phyloP scores from a whole-genome alignment of 2,329 filamentous ascomycete species.

The Hymenotorrendiella dingleyae region DNA sequence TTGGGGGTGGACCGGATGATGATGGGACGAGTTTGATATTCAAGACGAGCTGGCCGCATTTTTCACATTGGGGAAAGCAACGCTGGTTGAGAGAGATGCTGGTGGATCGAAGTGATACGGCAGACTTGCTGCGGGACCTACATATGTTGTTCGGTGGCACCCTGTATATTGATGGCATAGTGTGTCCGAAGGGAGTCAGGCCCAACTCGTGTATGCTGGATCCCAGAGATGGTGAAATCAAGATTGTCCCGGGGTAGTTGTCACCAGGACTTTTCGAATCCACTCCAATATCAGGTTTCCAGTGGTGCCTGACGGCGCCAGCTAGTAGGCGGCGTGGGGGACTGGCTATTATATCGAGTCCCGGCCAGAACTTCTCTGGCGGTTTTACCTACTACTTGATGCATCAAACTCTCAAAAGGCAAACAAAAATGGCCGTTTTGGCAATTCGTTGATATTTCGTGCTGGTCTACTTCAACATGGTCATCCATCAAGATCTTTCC shows the following conservation, averaged over 20 bases:
- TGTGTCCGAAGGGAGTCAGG: conserved; percentile 7
- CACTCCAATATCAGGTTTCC: too few species aligned
- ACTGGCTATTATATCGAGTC: too few species aligned
- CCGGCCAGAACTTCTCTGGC: too few species aligned
- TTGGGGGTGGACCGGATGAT: conserved; percentile 2
- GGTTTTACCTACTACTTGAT: too few species aligned
- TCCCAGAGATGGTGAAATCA: conserved; percentile 25
- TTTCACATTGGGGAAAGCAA: conserved; percentile 28
- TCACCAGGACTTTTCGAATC: neutral
- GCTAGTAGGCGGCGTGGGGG: too few species aligned
- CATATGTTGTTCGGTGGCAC: conserved; percentile 21
- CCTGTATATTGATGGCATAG: conserved; percentile 21
- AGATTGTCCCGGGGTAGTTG: conserved; percentile 15
- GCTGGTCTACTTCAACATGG: too few species aligned
- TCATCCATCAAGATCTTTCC: too few species aligned
- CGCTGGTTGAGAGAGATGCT: conserved; percentile 28
- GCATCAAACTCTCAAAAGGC: too few species aligned
- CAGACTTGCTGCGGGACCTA: conserved; percentile 17
- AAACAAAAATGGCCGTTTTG: too few species aligned
- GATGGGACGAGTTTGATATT: conserved; percentile 15
- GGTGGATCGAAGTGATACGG: conserved; percentile 22
- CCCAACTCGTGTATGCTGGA: conserved; percentile 18
- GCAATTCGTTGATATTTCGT: too few species aligned
- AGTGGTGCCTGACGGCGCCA: too few species aligned
- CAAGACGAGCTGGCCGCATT: conserved; percentile 27